These are phyloP conservation scores for Vigna reflexopilosa DNA, from an alignment of 306 rosid species.

Conservation along the genomic window DNA sequence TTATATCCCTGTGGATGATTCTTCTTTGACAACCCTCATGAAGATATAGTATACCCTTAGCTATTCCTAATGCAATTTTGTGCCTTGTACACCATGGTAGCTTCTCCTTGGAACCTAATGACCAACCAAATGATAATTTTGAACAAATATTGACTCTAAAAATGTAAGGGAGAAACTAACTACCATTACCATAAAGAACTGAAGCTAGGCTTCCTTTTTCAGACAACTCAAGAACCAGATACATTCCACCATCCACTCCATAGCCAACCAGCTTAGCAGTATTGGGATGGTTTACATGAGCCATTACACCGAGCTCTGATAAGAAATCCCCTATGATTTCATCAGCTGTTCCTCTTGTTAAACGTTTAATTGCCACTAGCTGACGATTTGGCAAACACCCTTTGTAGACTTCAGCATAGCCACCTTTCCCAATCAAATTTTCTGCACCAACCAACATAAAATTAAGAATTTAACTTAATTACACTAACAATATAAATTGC, in stretches of 20 bases:
- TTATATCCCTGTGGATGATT: conserved; percentile 95
- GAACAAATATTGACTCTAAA: neutral
- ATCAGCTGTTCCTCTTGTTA: conserved; percentile 78
- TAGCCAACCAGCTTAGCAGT: conserved; percentile 90
- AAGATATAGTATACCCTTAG: conserved; percentile 81
- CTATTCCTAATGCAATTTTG: conserved; percentile 86
- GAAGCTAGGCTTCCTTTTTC: conserved; percentile 94
- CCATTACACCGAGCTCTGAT: conserved; percentile 94
- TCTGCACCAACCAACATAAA: conserved; percentile 58
- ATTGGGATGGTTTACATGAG: conserved; percentile 84
- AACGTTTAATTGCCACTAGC: conserved; percentile 78
- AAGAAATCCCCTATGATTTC: conserved; percentile 81
- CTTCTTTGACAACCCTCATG: conserved; percentile 95
- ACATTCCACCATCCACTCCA: conserved; percentile 97
- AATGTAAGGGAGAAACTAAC: neutral
- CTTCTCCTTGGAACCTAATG: conserved; percentile 73
- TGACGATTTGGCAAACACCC: conserved; percentile 78
- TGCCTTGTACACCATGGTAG: conserved; percentile 79
- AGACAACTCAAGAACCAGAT: conserved; percentile 84
- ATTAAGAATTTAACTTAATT: neutral
- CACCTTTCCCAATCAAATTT: conserved; percentile 93
- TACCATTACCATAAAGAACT: conserved; percentile 67
- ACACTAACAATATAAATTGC: neutral
- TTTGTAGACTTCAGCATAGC: conserved; percentile 92
- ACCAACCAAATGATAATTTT: neutral